A percentile compares a stretch with the other conserved stretches of the same genome.
Conservation (phyloP, 2,329 filamentous ascomycete genomes). For the Colletotrichum gigasporum region DNA sequence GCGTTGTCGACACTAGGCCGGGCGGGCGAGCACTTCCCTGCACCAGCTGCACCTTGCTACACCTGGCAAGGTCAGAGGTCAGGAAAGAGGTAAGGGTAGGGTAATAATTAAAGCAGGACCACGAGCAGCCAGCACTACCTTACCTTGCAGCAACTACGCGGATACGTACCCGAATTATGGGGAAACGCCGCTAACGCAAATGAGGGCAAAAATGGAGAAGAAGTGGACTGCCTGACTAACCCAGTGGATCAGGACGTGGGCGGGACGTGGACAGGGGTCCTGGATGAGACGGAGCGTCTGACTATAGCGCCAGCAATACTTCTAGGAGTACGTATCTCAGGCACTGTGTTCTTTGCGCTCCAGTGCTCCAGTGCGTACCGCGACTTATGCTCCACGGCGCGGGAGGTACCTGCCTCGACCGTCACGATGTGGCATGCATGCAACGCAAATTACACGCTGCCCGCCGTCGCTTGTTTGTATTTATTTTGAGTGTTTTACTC, state of each 20-base stretch:
- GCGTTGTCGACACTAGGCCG: constrained; percentile 14
- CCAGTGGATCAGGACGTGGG: constrained; percentile 16
- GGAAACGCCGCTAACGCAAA: constrained; percentile 19
- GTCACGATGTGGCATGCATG: background rate
- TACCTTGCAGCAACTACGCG: too few relatives aligned
- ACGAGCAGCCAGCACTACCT: too few relatives aligned
- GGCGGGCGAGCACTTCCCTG: constrained; percentile 9
- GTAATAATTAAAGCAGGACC: constrained; percentile 23
- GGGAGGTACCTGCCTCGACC: background rate
- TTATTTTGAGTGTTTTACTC: too few relatives aligned
- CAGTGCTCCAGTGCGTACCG: too few relatives aligned
- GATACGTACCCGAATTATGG: constrained; percentile 29
- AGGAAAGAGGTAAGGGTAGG: constrained; percentile 1
- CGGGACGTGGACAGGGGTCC: background rate
- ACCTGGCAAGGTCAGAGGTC: constrained; percentile 9
- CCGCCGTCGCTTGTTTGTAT: background rate
- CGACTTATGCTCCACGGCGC: background rate
- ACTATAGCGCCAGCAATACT: background rate
- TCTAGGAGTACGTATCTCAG: background rate
- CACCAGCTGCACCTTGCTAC: constrained; percentile 10
- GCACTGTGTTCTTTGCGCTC: too few relatives aligned
- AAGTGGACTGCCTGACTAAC: constrained; percentile 25
- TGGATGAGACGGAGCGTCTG: constrained; percentile 16
- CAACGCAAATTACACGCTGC: background rate
- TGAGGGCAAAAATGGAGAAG: constrained; percentile 11